Evolutionary conservation across 163 green algal species (phyloP), one percentile per base, ranked within the genome.

Genomic region (Prototheca wickerhamii): DNA sequence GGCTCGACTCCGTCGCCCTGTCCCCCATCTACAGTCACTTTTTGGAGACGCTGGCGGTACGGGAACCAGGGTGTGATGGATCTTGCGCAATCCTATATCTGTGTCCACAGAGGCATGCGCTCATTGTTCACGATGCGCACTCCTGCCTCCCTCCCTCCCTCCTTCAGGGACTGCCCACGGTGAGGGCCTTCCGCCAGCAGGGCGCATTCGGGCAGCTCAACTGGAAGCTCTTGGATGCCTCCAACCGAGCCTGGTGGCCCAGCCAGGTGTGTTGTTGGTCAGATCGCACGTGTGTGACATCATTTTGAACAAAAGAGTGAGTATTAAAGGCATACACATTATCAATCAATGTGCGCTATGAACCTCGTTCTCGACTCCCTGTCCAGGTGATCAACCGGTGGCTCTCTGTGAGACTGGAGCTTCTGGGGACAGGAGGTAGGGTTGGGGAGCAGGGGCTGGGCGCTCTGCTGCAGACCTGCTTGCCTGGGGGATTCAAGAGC

Each of bases 401-500:
- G 91, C 82, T 98, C 35, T 85, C 73, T 20, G 77, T 97, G 18
- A 72, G 91, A 18, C 81, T 98, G 63, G 91, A 98, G 78, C 67
- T 95, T 28, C 86, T 96, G 61, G 91, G 89, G 18, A 76, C 71
- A 4, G 61, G 31, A 54, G 52, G 42, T 42, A 43, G n/a, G 32
- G 18, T 5, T 26, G 51, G 17, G 51, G 25, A 12, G 51, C 25
- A 58, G 51, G 51, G 12, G 12, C 21, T 34, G 51, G 51, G 18
- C 12, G 51, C 17, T 18, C 21, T 33, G 12, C 12, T 58, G 58
- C n/a, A n/a, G n/a, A n/a, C n/a, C n/a, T n/a, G n/a, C n/a, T n/a
- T n/a, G n/a, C n/a, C n/a, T n/a, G n/a, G n/a, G n/a, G n/a, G n/a
- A n/a, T n/a, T n/a, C n/a, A n/a, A n/a, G n/a, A n/a, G n/a, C n/a